Conservation (phyloP, 108 stramenopile species). For the Stephanodiscus minutulus region DNA sequence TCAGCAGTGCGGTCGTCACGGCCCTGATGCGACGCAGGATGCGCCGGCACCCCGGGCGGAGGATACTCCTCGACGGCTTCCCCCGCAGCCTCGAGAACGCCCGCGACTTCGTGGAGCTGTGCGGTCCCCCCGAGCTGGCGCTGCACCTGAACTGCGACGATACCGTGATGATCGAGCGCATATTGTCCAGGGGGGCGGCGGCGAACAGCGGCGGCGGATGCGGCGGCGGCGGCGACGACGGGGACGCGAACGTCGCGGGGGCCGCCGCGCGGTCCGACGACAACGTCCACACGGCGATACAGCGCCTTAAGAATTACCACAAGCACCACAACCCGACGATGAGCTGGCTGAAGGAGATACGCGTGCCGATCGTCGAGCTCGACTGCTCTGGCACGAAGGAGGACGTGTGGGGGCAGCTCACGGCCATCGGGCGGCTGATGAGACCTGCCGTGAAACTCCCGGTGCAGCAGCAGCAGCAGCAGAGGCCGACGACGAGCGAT, state of each 20-base stretch:
- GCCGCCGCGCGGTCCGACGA: conserved; percentile 58
- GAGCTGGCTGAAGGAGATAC: conserved; percentile 74
- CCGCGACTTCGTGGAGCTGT: conserved; percentile 63
- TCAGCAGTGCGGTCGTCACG: conserved; percentile 73
- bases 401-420: conserved; percentile 78
- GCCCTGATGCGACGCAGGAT: conserved; percentile 78
- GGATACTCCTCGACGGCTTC: conserved; percentile 89
- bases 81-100: conserved; percentile 81
- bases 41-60: conserved; percentile 69
- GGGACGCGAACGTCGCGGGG: background rate
- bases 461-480: conserved; percentile 3
- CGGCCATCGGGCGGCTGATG: conserved; percentile 70
- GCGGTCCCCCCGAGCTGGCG: conserved; percentile 78
- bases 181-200: conserved; percentile 61
- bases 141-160: conserved; percentile 84
- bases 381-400: conserved; percentile 77
- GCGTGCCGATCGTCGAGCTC: conserved; percentile 78
- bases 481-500: background rate
- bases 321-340: conserved; percentile 71
- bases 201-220: background rate
- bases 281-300: conserved; percentile 79
- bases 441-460: conserved; percentile 43
- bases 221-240: background rate
- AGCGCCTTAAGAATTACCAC: conserved; percentile 74
- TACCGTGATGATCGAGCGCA: conserved; percentile 74